Conservation (phyloP, 805 yeast species). For the Tetrapisispora arboricola region DNA sequence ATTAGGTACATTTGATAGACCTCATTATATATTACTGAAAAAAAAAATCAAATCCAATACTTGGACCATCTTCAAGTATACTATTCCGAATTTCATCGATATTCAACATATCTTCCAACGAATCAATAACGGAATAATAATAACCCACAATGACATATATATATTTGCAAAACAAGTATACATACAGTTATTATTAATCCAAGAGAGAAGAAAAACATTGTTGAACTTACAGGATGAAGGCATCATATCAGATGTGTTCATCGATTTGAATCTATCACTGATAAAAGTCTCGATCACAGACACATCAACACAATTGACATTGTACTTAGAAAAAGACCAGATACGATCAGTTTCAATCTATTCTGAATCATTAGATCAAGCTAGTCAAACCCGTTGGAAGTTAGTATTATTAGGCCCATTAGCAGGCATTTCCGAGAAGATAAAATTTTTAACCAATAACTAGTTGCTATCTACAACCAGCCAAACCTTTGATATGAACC, state of each 20-base stretch:
- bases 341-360: conserved; percentile 11
- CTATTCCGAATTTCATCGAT: conserved; percentile 27
- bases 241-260: conserved; percentile 10
- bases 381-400: conserved; percentile 8
- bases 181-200: conserved; percentile 9
- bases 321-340: conserved; percentile 12
- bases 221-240: conserved; percentile 9
- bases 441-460: conserved; percentile 7
- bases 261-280: conserved; percentile 14
- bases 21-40: conserved; percentile 30
- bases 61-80: conserved; percentile 31
- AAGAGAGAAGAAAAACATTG: conserved; percentile 10
- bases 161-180: conserved; percentile 22
- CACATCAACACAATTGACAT: conserved; percentile 6
- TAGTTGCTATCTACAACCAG: not conserved
- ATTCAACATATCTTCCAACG: conserved; percentile 11
- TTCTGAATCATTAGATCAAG: conserved; percentile 4
- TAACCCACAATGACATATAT: conserved; percentile 14
- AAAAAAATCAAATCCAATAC: conserved; percentile 16
- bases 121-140: conserved; percentile 9
- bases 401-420: conserved; percentile 18
- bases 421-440: conserved; percentile 11
- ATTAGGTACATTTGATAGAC: conserved; percentile 23
- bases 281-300: conserved; percentile 8
- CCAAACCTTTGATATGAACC: too few species aligned